Base-by-base conservation (phyloP, 2,329 filamentous ascomycete genomes). In the Podosphaera fusca region DNA sequence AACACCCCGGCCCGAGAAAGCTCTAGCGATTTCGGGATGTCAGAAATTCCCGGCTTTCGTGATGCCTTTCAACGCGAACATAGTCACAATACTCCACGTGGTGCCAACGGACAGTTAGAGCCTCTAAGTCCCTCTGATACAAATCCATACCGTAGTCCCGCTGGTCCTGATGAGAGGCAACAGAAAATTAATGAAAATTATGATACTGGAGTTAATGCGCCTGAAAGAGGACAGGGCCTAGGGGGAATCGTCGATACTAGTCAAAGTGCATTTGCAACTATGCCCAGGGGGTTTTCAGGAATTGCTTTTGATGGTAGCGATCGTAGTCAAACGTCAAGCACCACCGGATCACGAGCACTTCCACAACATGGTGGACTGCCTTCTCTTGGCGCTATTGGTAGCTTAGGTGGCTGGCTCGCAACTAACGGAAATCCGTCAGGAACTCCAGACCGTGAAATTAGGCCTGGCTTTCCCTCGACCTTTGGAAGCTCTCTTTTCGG, bases 141-240 rank as follows among this genome's bases (percentile, higher is more conserved):
- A 2, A 98, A 98, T 66, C 92, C 92, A 1, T 98, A 92, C 67
- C 86, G 89, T 61, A 96, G 90, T 68, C 92, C 92, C 2, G 80
- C 85, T 6, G 96, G 90, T 68, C 92, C 92, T 1, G 81, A 85
- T 6, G 85, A 83, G 42, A 78, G 78, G 21, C 74, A 76, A 51
- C 77, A 84, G 50, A 71, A 73, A 53, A 65, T 68, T 38, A 71
- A 73, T 10, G 73, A 76, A 6, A 63, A 59, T 29, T 65, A 61
- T 55, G 65, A 65, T 14, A 61, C 56, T 6, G 65, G 66, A 30
- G 50, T 59, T 36, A 51, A 59, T 55, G 66, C 70, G 10, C 73
- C 74, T 55, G 76, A 75, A 33, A 73, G 75, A 55, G 72, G 74
- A 56, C 72, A 73, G 49, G 74, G 74, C 10, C 69, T 80, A 57